Conservation (phyloP, 2,329 filamentous ascomycete species). For the Neofusicoccum sp. region DNA sequence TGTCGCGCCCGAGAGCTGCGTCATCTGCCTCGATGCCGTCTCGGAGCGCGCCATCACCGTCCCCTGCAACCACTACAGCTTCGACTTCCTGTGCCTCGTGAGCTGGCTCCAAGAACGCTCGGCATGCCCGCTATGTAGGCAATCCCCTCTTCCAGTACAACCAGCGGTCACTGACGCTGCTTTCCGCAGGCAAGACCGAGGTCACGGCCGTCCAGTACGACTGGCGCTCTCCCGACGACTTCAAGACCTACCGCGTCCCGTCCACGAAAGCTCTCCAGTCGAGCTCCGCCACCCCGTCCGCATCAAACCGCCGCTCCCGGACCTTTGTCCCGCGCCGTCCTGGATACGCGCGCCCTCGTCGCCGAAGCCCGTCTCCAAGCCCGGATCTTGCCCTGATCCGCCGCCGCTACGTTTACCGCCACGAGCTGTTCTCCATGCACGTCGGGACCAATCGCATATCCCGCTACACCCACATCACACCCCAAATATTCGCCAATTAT, state of each 20-base stretch:
- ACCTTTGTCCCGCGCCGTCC: constrained; percentile 1
- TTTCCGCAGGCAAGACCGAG: constrained; percentile 47
- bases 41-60: constrained; percentile 68
- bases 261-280: constrained; percentile 23
- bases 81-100: constrained; percentile 80
- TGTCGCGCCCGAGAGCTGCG: constrained; percentile 57
- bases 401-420: constrained; percentile 70
- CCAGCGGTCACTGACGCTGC: constrained; percentile 9
- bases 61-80: constrained; percentile 77
- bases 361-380: constrained; percentile 12
- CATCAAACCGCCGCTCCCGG: constrained; percentile 13
- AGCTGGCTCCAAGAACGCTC: constrained; percentile 75
- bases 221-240: constrained; percentile 52
- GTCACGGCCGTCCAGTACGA: constrained; percentile 65
- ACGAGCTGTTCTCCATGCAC: constrained; percentile 73
- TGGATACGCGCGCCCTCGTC: not conserved
- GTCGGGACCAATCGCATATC: constrained; percentile 80
- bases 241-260: constrained; percentile 59
- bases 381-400: constrained; percentile 51
- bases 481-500: constrained; percentile 62
- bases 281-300: not conserved
- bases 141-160: not conserved
- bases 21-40: constrained; percentile 80
- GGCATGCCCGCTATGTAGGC: constrained; percentile 74
- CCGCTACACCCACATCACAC: constrained; percentile 70